Evolutionary conservation across 2,329 filamentous ascomycete species (phyloP).

Genomic region (Akanthomyces dipterigenus): DNA sequence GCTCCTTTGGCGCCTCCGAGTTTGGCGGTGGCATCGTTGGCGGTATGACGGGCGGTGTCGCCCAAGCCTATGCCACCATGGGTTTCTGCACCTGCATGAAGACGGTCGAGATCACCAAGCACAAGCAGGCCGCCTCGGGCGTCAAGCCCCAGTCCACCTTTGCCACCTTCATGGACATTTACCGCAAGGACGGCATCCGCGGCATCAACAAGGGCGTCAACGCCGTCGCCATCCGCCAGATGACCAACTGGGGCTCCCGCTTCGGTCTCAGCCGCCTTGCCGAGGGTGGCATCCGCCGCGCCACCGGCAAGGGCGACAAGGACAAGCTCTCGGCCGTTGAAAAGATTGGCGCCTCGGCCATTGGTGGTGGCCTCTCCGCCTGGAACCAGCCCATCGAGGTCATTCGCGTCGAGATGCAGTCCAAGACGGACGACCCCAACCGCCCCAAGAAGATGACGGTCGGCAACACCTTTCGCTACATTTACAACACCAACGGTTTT

Average conservation of each 20-base stretch:
- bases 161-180: conserved; percentile 94
- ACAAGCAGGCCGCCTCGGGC: conserved; percentile 81
- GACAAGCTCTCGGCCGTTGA: conserved; percentile 74
- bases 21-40: conserved; percentile 85
- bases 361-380: conserved; percentile 90
- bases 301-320: conserved; percentile 70
- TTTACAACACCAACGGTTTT: conserved; percentile 82
- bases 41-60: conserved; percentile 89
- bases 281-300: conserved; percentile 76
- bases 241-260: conserved; percentile 97
- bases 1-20: conserved; percentile 71
- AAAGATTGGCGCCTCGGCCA: conserved; percentile 78
- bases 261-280: conserved; percentile 91
- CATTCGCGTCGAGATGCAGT: conserved; percentile 99
- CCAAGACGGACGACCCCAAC: conserved; percentile 96
- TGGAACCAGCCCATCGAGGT: conserved; percentile 99
- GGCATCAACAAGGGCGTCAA: conserved; percentile 99
- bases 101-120: conserved; percentile 98
- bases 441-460: conserved; percentile 99
- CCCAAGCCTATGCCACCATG: conserved; percentile 98
- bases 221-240: conserved; percentile 95
- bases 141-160: conserved; percentile 86
- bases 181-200: conserved; percentile 83
- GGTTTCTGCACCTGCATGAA: conserved; percentile 99
- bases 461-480: conserved; percentile 76